Evolutionary conservation across 495 filamentous ascomycete species (phyloP), one percentile per base, ranked within the genome.

Genomic region (Penicillium psychrofluorescens): DNA sequence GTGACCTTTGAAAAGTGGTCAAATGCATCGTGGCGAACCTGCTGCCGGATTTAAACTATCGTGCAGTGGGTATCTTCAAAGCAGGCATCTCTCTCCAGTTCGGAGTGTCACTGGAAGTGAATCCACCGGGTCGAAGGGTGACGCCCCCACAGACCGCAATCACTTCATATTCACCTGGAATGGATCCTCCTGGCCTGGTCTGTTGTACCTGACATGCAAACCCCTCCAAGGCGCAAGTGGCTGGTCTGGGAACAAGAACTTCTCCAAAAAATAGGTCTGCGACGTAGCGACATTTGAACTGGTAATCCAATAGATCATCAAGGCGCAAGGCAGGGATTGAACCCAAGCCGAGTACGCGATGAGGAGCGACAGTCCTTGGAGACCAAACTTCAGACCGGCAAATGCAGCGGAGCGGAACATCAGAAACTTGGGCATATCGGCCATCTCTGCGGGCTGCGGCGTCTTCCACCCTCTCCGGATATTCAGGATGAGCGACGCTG

Each of bases 251-350:
- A 65, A 66, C 59, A 73, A 55, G 39, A 54, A 55, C 28, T 64
- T 66, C 7, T 64, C 59, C 43, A 71, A 48, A 7, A 64, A 32
- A 38, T 43, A 50, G 6, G 59, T 59, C 48, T 74, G 70, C 15
- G 67, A 27, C 13, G 66, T 70, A 14, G 68, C 68, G 28, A 63
- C 38, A 49, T 65, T 71, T n/a, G 67, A 61, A 48, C 67, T 72
- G 0, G 74, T 67, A 11, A 86, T 70, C 86, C 86, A 90, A 51
- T 89, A 90, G 11, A 90, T 54, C 48, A 88, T 70, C 33, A 90
- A 62, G 1, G 81, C 84, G 27, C 66, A 67, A 3, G 84, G 84
- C 41, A 86, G 51, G 35, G 75, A 51, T 43, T 56, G 45, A 22
- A 70, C 38, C 36, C 45, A 68, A 7, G 54, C 48, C 11, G 63